A percentile compares a stretch with the other conserved stretches of the same genome.
Conservation (phyloP, 2,329 filamentous ascomycete genomes). For the Didymella segeticola region DNA sequence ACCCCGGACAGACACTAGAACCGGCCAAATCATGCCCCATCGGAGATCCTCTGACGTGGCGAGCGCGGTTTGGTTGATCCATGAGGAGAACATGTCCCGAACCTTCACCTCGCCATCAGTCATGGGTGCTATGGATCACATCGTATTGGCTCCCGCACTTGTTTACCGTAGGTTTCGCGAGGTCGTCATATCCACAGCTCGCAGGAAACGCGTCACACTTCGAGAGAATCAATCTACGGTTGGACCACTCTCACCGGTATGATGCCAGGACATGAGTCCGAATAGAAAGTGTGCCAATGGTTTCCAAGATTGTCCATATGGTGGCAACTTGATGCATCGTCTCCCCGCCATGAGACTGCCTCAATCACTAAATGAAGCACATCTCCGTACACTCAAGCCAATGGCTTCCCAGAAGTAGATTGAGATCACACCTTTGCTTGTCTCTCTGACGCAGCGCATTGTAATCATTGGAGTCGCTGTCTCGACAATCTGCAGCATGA, state of each 20-base stretch:
- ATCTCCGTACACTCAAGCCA: conserved; percentile 39
- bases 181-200: conserved; percentile 36
- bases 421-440: conserved; percentile 15
- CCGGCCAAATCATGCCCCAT: conserved; percentile 55
- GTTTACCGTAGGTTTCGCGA: conserved; percentile 37
- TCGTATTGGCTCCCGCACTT: conserved; percentile 36
- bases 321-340: conserved; percentile 45
- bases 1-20: conserved; percentile 53
- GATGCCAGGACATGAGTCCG: conserved; percentile 37
- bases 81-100: conserved; percentile 47
- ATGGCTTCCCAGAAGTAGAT: conserved; percentile 39
- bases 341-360: conserved; percentile 26
- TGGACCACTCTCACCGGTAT: conserved; percentile 45
- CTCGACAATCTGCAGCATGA: conserved; percentile 2
- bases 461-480: conserved; percentile 3
- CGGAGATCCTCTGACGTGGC: conserved; percentile 62
- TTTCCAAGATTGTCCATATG: conserved; percentile 29
- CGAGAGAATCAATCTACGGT: conserved; percentile 39
- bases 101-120: conserved; percentile 50
- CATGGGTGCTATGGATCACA: conserved; percentile 44
- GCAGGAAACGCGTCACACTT: conserved; percentile 43
- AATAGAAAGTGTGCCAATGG: conserved; percentile 26
- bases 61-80: conserved; percentile 54
- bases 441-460: conserved; percentile 19
- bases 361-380: conserved; percentile 36